Base-by-base conservation (phyloP, 2,329 filamentous ascomycete genomes). In the Aplosporella prunicola region DNA sequence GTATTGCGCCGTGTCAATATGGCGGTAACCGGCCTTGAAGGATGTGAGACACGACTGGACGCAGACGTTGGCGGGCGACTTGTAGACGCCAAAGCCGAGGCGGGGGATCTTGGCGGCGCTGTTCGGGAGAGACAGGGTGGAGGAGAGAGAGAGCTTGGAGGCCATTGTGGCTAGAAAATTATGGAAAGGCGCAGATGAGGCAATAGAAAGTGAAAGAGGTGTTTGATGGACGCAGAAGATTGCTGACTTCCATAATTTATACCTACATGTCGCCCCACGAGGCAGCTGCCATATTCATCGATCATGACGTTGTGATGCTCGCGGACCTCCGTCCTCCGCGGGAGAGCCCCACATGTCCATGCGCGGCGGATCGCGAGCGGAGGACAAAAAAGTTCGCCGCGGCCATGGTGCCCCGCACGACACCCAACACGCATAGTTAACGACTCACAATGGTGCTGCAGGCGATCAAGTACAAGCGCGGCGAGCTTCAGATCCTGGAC, bases 401-500 rank as follows among this genome's bases (percentile, higher is more conserved):
- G 13, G 8, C 27, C 18, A 6, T 22, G 16, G n/a, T 32, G 30
- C 25, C 30, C 38, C 22, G 20, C 38, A 15, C 15, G 16, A 24
- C 18, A 20, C n/a, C 18, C 16, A 9, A 9, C 16, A 11, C n/a
- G n/a, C n/a, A n/a, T n/a, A n/a, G n/a, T n/a, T n/a, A n/a, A 10
- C n/a, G n/a, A 20, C 26, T 27, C 32, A 18, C 20, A 18, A 70
- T 69, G 66, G 71, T 74, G 16, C 75, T 91, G 31, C 72, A 88
- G 62, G 83, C 84, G 9, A 85, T 91, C 61, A 78, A 79, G 49
- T 91, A 89, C 60, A 66, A 69, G 38, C 72, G 77, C 35, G 82
- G 82, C 47, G 72, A 72, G 57, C 69, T 91, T 41, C 70, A 83
- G 47, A 84, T 91, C 46, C 73, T 91, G 38, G 82, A 91, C 59